These are phyloP conservation scores for Suillus plorans DNA, from an alignment of 768 basidiomycete genomes.

Conservation along the genomic window DNA sequence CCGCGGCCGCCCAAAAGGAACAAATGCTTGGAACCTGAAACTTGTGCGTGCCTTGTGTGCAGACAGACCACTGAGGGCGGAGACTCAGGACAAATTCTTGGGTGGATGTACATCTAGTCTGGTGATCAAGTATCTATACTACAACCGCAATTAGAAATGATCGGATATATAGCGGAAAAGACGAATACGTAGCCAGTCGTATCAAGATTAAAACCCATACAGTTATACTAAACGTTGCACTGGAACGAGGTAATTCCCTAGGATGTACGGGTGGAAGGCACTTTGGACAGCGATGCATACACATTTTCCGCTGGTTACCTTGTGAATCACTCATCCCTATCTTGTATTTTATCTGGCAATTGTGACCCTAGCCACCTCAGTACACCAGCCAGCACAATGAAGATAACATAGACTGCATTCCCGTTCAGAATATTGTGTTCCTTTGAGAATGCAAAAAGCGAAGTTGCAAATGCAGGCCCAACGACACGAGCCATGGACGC, in stretches of 20 bases:
- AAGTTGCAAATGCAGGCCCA: conserved; percentile 49
- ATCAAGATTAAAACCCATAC: neutral
- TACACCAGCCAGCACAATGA: conserved; percentile 36
- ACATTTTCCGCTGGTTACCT: neutral
- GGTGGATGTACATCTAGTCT: conserved; percentile 56
- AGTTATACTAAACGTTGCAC: neutral
- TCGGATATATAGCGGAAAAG: neutral
- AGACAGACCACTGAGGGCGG: conserved; percentile 78
- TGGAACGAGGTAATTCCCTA: neutral
- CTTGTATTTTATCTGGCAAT: conserved; percentile 43
- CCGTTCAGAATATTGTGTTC: conserved; percentile 45
- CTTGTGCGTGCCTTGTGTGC: conserved; percentile 88
- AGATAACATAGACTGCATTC: conserved; percentile 45
- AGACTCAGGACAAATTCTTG: conserved; percentile 74
- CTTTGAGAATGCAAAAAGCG: conserved; percentile 50
- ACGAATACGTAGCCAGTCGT: neutral
- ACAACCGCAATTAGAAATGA: neutral
- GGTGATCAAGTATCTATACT: conserved; percentile 6
- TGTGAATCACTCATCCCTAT: conserved; percentile 23
- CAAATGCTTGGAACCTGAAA: conserved; percentile 29
- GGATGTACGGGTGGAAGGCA: too few relatives aligned
- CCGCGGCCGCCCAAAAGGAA: too few relatives aligned
- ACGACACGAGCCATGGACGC: conserved; percentile 46
- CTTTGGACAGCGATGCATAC: neutral
- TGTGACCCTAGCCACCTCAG: conserved; percentile 37